Percentiles rank a stretch among this genome's conserved stretches.
Evolutionary conservation across 805 yeast species (phyloP).

Genomic region (Ogataea pilisensis): DNA sequence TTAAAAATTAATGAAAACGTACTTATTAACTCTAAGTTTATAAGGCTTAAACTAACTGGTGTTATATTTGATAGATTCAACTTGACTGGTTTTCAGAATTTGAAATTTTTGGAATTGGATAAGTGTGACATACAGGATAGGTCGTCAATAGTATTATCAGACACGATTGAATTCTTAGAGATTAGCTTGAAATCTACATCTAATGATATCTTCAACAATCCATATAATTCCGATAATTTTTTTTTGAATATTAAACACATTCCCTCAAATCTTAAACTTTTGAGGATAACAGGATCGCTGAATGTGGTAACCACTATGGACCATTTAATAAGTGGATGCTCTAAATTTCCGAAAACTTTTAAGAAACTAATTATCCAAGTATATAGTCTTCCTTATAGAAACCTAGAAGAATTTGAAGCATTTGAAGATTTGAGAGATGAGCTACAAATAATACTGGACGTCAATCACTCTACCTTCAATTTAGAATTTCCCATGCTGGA

Average conservation of each 20-base stretch:
- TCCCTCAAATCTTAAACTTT: not conserved
- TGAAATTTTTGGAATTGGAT: not conserved
- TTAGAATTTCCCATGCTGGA: no score
- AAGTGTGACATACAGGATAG: not conserved
- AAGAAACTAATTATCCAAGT: not conserved
- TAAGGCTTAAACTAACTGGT: not conserved
- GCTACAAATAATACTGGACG: not conserved
- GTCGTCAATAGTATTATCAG: not conserved
- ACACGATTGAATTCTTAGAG: not conserved
- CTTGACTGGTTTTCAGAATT: not conserved
- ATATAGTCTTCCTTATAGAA: not conserved
- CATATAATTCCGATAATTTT: not conserved
- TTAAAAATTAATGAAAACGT: not conserved
- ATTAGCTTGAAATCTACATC: not conserved
- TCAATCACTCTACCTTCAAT: not conserved
- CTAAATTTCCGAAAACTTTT: not conserved
- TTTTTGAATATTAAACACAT: not conserved
- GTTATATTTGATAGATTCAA: not conserved
- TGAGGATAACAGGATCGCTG: not conserved
- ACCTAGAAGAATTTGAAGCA: not conserved
- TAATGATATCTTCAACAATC: not conserved
- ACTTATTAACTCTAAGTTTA: not conserved
- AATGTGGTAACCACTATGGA: not conserved
- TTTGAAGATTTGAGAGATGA: conserved; percentile 1
- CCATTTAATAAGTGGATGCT: not conserved